phyloP scores from a whole-genome alignment of 768 basidiomycete genomes.

The Suillus subluteus region DNA sequence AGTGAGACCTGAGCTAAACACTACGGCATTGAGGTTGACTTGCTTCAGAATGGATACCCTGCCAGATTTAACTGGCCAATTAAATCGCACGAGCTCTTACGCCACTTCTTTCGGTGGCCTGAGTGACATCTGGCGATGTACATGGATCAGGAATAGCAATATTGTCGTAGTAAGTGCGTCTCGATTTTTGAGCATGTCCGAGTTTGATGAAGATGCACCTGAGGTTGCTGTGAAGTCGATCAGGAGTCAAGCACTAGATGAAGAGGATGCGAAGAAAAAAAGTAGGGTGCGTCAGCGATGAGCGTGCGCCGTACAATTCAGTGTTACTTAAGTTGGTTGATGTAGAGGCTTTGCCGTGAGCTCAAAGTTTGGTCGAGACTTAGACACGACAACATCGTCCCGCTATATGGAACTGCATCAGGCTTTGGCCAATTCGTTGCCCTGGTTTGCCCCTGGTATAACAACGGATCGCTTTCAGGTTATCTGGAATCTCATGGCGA shows the following conservation, averaged over 20 bases:
- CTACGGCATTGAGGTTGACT: background rate
- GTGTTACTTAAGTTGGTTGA: background rate
- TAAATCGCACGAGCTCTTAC: constrained; percentile 21
- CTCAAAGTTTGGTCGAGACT: constrained; percentile 30
- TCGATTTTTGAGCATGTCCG: background rate
- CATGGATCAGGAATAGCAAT: background rate
- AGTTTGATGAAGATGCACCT: background rate
- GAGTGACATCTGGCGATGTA: constrained; percentile 34
- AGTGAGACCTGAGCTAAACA: background rate
- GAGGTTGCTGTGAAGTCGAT: constrained; percentile 17
- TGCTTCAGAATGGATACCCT: background rate
- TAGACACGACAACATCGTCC: constrained; percentile 27
- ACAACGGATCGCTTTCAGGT: constrained; percentile 24
- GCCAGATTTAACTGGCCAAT: constrained; percentile 20
- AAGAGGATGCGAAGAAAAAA: constrained; percentile 16
- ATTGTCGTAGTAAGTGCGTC: background rate
- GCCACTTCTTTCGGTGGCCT: constrained; percentile 33
- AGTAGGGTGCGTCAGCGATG: constrained; percentile 10
- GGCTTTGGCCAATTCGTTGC: constrained; percentile 32
- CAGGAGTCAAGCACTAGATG: constrained; percentile 9
- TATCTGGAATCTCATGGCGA: constrained; percentile 21
- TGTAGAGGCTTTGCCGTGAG: constrained; percentile 28
- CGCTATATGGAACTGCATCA: constrained; percentile 23
- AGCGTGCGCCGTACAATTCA: background rate
- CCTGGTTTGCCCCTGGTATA: constrained; percentile 32